Evolutionary conservation across 768 basidiomycete genomes (phyloP), one percentile per base, ranked within the genome.

Genomic region (Lanmaoa rubissima): DNA sequence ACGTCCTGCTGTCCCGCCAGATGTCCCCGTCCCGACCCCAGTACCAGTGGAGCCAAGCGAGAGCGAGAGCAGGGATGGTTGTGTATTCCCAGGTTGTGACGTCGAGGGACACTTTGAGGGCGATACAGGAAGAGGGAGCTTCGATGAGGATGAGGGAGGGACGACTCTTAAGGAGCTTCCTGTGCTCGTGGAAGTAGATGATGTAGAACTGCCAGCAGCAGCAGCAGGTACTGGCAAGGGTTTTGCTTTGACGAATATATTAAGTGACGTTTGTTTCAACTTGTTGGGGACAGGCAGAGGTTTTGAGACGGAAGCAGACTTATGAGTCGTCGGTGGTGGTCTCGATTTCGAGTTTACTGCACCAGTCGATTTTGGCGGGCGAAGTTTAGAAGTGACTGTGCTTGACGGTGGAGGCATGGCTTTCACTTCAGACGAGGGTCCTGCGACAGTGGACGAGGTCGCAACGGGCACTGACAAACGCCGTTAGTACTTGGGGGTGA

Each of bases 101-200:
- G 43, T 49, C 19, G 51, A 55, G 10, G 53, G 51, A 35, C 53
- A 60, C 31, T 69, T 71, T 7, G 34, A 40, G 1, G 65, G 61
- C 2, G 64, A 70, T 7, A 46, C 19, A 2, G 60, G 68, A 51
- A 71, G 54, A 39, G 71, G 71, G 0, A 71, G 61, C 51, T 70
- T 72, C 1, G 71, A 72, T 14, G 69, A 65, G 32, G 70, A 72
- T 2, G 53, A 45, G n/a, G 42, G 31, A 14, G 55, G 40, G 12
- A 44, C 21, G 2, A 16, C 21, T 53, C 26, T 60, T 34, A 63
- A 65, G 10, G 43, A 21, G 38, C 40, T 61, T 60, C 12, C 55
- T 14, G 3, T 58, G 36, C 36, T 48, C 16, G 49, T 61, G 14
- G 59, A 60, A 5, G 54, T 51, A 7, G 60, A 55, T 44, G 44